These are phyloP conservation scores for Alternaria sp. DNA, from an alignment of 2,329 filamentous ascomycete species.

Conservation along the genomic window DNA sequence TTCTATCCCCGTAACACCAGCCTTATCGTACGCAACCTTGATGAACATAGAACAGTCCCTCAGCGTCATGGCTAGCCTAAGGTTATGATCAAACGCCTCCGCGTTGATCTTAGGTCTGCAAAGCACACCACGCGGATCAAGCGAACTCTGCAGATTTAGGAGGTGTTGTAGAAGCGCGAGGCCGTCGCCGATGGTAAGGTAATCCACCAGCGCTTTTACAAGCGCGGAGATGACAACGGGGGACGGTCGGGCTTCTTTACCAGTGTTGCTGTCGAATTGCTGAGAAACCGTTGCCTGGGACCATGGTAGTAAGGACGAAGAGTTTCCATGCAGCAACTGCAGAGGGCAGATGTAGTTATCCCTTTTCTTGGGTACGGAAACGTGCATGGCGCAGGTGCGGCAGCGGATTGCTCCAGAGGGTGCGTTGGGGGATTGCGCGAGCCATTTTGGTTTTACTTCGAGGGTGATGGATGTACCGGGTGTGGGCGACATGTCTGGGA, in stretches of 20 bases:
- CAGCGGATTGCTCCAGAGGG: constrained; percentile 50
- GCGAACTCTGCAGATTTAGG: constrained; percentile 41
- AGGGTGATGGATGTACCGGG: constrained; percentile 34
- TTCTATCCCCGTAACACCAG: constrained; percentile 35
- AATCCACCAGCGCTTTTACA: constrained; percentile 22
- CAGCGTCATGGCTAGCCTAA: constrained; percentile 54
- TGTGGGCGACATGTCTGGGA: constrained; percentile 39
- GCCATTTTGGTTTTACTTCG: constrained; percentile 59
- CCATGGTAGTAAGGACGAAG: constrained; percentile 18
- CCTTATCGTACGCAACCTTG: constrained; percentile 22
- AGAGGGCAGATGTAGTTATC: constrained; percentile 50
- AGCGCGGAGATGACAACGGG: constrained; percentile 6
- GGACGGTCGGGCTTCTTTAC: background rate
- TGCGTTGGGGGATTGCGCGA: constrained; percentile 54
- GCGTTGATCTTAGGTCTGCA: background rate
- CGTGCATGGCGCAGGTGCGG: constrained; percentile 55
- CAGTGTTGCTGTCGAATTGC: constrained; percentile 2
- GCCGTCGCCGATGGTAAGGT: constrained; percentile 41
- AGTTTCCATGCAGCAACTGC: constrained; percentile 43
- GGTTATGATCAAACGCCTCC: constrained; percentile 19
- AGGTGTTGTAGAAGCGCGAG: constrained; percentile 47
- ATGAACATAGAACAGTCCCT: constrained; percentile 57
- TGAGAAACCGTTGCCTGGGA: constrained; percentile 20
- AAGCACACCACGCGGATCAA: constrained; percentile 48
- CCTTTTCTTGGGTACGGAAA: constrained; percentile 32